Conservation (phyloP, 208 protist species). For the Trypanosoma cruzi region DNA sequence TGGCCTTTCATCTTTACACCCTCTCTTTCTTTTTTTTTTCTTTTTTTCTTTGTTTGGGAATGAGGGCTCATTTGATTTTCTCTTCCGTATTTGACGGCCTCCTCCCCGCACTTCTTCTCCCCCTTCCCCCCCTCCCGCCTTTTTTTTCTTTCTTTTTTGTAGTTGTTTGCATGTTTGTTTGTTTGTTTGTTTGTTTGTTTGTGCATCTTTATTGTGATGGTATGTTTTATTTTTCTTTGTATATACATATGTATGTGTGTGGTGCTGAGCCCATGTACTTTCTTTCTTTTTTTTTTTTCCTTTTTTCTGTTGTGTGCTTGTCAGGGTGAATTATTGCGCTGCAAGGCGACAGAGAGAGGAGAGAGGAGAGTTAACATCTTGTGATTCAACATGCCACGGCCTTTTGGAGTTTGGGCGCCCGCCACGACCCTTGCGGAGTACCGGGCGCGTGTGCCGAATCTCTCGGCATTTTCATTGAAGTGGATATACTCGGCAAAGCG, state of each 20-base stretch:
- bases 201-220: background rate
- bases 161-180: no score
- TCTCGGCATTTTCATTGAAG: slow-evolving; percentile 55
- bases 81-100: background rate
- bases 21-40: background rate
- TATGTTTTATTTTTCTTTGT: background rate
- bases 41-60: background rate
- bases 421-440: slow-evolving; percentile 87
- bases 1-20: background rate
- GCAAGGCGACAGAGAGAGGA: background rate
- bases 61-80: background rate
- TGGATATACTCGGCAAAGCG: slow-evolving; percentile 48
- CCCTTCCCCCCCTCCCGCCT: background rate
- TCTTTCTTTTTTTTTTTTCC: slow-evolving; percentile 8
- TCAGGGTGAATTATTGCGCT: background rate
- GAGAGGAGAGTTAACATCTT: background rate
- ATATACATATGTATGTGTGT: background rate
- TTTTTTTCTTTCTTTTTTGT: background rate
- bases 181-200: background rate
- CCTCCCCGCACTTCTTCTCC: background rate
- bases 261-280: background rate
- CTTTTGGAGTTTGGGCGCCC: slow-evolving; percentile 86
- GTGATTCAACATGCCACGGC: slow-evolving; percentile 70
- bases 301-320: background rate
- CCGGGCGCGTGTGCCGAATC: slow-evolving; percentile 69